Percentiles rank a stretch among this genome's conserved stretches.
These are phyloP conservation scores for Hyaloscypha hepaticicola DNA, from an alignment of 495 filamentous ascomycete genomes.

Conservation along the genomic window DNA sequence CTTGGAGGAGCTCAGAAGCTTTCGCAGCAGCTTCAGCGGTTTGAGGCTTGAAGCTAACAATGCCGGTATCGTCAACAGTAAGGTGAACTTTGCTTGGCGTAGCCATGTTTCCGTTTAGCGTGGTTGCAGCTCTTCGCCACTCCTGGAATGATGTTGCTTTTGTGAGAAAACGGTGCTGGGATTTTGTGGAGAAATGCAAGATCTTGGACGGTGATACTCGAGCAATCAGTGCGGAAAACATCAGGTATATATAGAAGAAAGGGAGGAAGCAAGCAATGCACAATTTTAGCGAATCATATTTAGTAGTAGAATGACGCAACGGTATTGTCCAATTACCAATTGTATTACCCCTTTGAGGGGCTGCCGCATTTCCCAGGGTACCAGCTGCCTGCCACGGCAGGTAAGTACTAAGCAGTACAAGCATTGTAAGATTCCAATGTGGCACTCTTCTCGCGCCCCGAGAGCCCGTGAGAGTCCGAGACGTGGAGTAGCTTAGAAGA, in stretches of 20 bases:
- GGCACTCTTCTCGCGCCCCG: not conserved
- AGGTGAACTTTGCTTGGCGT: slow-evolving; percentile 63
- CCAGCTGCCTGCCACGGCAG: not conserved
- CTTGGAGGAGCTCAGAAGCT: slow-evolving; percentile 65
- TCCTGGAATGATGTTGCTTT: slow-evolving; percentile 17
- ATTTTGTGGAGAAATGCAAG: not conserved
- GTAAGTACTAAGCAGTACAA: not conserved
- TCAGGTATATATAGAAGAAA: not conserved
- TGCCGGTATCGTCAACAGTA: slow-evolving; percentile 53
- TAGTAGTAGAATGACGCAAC: not conserved
- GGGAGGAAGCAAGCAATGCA: not conserved
- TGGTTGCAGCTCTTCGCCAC: slow-evolving; percentile 17
- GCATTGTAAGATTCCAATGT: not conserved
- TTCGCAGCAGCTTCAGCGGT: slow-evolving; percentile 57
- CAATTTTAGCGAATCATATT: not conserved
- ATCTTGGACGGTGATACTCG: not conserved
- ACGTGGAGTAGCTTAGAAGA: not conserved
- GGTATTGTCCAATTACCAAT: not conserved
- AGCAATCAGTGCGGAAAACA: not conserved
- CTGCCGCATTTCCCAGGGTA: not conserved
- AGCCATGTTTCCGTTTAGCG: slow-evolving; percentile 52
- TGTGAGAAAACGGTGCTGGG: not conserved
- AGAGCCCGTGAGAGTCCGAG: not conserved
- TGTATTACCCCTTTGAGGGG: not conserved
- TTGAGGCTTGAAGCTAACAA: slow-evolving; percentile 50